A percentile compares a stretch with the other conserved stretches of the same genome.
phyloP scores from a whole-genome alignment of 2,329 filamentous ascomycete genomes.

The Fusarium mangiferae region DNA sequence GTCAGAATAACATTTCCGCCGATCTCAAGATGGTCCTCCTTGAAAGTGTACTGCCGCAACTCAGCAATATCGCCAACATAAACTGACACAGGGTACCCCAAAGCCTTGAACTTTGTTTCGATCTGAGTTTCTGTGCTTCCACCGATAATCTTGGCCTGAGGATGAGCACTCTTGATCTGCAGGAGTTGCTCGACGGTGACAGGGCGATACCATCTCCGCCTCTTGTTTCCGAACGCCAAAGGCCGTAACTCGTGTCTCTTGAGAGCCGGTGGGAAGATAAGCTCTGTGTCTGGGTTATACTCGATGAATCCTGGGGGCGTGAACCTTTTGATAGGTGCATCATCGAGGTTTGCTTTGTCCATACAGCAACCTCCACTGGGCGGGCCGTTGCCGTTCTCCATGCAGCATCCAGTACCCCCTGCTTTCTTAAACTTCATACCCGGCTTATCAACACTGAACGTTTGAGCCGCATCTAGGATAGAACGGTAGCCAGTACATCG shows the following conservation, averaged over 20 bases:
- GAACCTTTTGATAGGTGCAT: slow-evolving; percentile 72
- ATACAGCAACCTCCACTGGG: slow-evolving; percentile 73
- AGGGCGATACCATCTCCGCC: slow-evolving; percentile 92
- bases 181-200: slow-evolving; percentile 87
- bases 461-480: slow-evolving; percentile 93
- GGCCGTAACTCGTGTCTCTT: slow-evolving; percentile 85
- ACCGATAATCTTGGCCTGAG: slow-evolving; percentile 91
- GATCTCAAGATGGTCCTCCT: slow-evolving; percentile 86
- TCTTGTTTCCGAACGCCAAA: slow-evolving; percentile 91
- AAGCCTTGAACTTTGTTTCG: slow-evolving; percentile 96
- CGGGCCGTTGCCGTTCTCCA: slow-evolving; percentile 67
- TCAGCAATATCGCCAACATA: slow-evolving; percentile 95
- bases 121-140: slow-evolving; percentile 98
- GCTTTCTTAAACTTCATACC: slow-evolving; percentile 56
- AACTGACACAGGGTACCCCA: slow-evolving; percentile 89
- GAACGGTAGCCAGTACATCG: slow-evolving; percentile 95
- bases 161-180: slow-evolving; percentile 88
- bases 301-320: slow-evolving; percentile 92
- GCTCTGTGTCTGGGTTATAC: slow-evolving; percentile 91
- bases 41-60: slow-evolving; percentile 81
- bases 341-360: slow-evolving; percentile 61
- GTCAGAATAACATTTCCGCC: slow-evolving; percentile 94
- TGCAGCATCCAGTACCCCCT: slow-evolving; percentile 73
- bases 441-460: slow-evolving; percentile 72
- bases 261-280: slow-evolving; percentile 91